A percentile compares a stretch with the other conserved stretches of the same genome.
Conservation (phyloP, 441 rosid species). For the Euphorbia schlechtendalii region DNA sequence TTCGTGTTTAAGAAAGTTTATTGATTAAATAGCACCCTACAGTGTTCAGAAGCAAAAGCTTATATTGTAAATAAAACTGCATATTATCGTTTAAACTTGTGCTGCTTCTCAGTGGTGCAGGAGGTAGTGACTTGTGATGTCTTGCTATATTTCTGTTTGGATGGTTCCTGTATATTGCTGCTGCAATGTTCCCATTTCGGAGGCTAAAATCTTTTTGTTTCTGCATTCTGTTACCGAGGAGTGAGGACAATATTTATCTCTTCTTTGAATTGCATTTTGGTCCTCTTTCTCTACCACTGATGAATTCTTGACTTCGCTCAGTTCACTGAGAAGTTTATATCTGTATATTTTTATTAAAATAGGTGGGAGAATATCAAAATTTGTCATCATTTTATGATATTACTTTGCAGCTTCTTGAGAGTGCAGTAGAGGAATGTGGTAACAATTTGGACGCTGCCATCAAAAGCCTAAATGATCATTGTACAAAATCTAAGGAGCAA, state of each 20-base stretch:
- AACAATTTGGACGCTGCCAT: slow-evolving; percentile 79
- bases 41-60: background rate
- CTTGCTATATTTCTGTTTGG: background rate
- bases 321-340: too few relatives aligned
- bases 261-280: too few relatives aligned
- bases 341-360: too few relatives aligned
- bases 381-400: background rate
- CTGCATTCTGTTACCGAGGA: too few relatives aligned
- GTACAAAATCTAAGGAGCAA: slow-evolving; percentile 43
- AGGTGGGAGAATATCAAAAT: too few relatives aligned
- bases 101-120: background rate
- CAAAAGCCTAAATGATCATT: slow-evolving; percentile 64
- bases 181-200: background rate
- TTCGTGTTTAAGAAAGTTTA: background rate
- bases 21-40: background rate
- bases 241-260: too few relatives aligned
- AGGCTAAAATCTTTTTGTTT: too few relatives aligned
- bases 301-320: too few relatives aligned
- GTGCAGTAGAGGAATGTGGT: slow-evolving; percentile 66
- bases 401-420: slow-evolving; percentile 54
- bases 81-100: background rate
- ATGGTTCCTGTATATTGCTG: background rate
- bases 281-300: too few relatives aligned
- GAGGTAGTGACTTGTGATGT: background rate
- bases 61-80: background rate